Percentiles rank a stretch among this genome's conserved stretches.
Conservation (phyloP, 2,329 filamentous ascomycete genomes). For the Alternaria gaisen region DNA sequence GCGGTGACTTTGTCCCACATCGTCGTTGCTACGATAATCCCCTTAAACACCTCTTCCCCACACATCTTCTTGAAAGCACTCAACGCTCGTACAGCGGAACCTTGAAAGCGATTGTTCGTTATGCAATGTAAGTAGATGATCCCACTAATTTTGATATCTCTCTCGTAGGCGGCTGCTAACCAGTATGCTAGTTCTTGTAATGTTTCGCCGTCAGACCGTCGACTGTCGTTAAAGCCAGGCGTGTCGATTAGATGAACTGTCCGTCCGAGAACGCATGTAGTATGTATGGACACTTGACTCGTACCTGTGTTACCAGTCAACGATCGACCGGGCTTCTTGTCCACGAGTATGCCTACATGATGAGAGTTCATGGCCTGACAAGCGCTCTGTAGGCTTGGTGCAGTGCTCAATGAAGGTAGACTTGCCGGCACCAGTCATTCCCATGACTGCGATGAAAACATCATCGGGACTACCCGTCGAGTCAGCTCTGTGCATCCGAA, state of each 20-base stretch:
- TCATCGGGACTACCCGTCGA: constrained; percentile 7
- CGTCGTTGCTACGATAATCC: constrained; percentile 55
- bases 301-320: neutral
- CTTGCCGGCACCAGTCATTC: constrained; percentile 54
- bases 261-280: constrained; percentile 1
- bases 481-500: neutral
- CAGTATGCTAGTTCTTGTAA: constrained; percentile 54
- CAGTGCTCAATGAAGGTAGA: constrained; percentile 46
- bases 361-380: neutral
- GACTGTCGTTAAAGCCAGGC: constrained; percentile 23
- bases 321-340: neutral
- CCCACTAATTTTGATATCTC: constrained; percentile 50
- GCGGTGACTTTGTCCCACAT: constrained; percentile 49
- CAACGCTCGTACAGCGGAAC: constrained; percentile 54
- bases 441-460: constrained; percentile 50
- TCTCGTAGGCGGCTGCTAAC: constrained; percentile 44
- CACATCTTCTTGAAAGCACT: constrained; percentile 56
- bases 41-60: constrained; percentile 52
- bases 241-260: constrained; percentile 22
- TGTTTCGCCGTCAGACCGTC: constrained; percentile 54
- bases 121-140: constrained; percentile 60
- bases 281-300: constrained; percentile 9
- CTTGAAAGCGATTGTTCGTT: constrained; percentile 52
- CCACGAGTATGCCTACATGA: neutral
- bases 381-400: neutral